phyloP scores from a whole-genome alignment of 305 asterid species.

The Solanum hybrid region DNA sequence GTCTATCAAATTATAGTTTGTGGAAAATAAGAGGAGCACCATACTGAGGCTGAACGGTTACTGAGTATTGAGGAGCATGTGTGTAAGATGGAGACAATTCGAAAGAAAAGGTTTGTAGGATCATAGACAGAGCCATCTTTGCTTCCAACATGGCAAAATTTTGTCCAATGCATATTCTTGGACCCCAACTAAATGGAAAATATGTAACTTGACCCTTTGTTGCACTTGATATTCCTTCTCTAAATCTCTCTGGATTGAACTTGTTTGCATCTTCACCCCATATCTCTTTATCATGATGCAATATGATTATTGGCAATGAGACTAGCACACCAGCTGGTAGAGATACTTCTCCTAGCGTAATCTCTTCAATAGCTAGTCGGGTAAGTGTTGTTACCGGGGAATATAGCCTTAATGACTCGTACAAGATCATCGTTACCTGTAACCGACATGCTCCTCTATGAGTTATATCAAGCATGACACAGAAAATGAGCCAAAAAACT shows the following conservation, averaged over 20 bases:
- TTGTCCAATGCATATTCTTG: slow-evolving; percentile 9
- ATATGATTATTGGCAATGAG: not conserved
- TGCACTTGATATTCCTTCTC: not conserved
- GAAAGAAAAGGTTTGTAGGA: not conserved
- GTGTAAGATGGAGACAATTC: not conserved
- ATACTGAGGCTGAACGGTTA: not conserved
- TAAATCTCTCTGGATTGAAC: slow-evolving; percentile 3
- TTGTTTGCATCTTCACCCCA: slow-evolving; percentile 12
- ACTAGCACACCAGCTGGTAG: not conserved
- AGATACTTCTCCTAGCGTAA: not conserved
- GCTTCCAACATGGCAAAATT: slow-evolving; percentile 5
- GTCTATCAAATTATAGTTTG: not conserved
- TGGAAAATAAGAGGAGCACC: slow-evolving; percentile 8
- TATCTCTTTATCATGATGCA: slow-evolving; percentile 8
- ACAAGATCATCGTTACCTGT: slow-evolving; percentile 4
- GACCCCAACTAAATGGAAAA: not conserved
- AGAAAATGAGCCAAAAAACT: not conserved
- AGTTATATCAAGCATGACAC: not conserved
- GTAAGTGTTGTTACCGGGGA: not conserved
- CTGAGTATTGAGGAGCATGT: not conserved
- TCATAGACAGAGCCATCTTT: not conserved
- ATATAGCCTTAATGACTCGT: slow-evolving; percentile 4
- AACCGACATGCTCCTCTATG: not conserved
- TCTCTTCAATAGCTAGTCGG: not conserved
- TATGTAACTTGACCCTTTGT: not conserved